Percentiles rank a stretch among this genome's conserved stretches.
phyloP scores from a whole-genome alignment of 2,329 filamentous ascomycete genomes.

The Epichloe sp. region DNA sequence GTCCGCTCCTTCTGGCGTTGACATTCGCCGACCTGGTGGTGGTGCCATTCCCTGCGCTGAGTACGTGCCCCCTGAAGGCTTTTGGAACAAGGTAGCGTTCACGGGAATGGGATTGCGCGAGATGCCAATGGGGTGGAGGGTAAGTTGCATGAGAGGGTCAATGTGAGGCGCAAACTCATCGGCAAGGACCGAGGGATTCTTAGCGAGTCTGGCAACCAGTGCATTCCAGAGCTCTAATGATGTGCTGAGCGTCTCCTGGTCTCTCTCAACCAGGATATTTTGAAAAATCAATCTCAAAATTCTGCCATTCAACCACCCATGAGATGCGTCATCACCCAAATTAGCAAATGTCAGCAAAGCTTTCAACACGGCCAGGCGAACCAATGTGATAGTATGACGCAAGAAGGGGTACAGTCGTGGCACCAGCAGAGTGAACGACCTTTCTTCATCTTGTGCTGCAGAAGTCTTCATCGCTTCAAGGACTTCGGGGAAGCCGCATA shows the following conservation, averaged over 20 bases:
- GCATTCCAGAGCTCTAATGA: constrained; percentile 82
- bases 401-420: constrained; percentile 92
- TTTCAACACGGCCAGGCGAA: constrained; percentile 83
- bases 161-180: constrained; percentile 64
- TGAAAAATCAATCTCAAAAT: constrained; percentile 85
- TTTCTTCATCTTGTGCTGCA: constrained; percentile 66
- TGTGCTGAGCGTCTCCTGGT: constrained; percentile 66
- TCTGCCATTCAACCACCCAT: constrained; percentile 85
- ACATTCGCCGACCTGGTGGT: constrained; percentile 31
- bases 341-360: constrained; percentile 87
- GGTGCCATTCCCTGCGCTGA: constrained; percentile 35
- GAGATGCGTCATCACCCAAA: constrained; percentile 64
- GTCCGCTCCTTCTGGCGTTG: constrained; percentile 42
- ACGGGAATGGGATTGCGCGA: constrained; percentile 84
- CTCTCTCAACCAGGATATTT: constrained; percentile 86
- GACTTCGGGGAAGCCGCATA: constrained; percentile 89
- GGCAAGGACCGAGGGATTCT: constrained; percentile 50
- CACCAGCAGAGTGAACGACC: constrained; percentile 85
- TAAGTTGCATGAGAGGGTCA: constrained; percentile 68
- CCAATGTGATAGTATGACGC: constrained; percentile 91
- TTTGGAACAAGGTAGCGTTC: constrained; percentile 80
- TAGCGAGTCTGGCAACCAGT: constrained; percentile 55
- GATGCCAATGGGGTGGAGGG: constrained; percentile 84
- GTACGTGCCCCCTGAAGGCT: constrained; percentile 84
- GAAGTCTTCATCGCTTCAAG: constrained; percentile 88